Conservation (phyloP, 371 early-diverging fungal genomes). For the Apophysomyces trapeziformis region DNA sequence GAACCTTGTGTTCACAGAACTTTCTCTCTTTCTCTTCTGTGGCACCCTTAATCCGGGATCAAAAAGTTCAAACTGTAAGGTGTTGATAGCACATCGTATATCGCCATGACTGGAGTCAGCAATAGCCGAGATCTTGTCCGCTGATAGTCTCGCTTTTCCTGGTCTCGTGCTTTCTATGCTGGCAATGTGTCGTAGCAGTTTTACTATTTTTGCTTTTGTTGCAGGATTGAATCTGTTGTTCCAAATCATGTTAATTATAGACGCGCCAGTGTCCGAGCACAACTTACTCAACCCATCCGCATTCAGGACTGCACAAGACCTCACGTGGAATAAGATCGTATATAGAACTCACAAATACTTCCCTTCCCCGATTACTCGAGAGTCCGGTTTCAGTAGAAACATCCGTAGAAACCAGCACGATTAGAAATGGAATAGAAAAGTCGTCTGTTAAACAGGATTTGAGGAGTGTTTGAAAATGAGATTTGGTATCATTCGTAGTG, state of each 20-base stretch:
- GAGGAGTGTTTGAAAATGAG: constrained; percentile 29
- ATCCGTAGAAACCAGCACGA: constrained; percentile 33
- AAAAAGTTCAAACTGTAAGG: constrained; percentile 36
- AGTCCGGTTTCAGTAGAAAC: constrained; percentile 16
- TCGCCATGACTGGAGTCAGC: constrained; percentile 39
- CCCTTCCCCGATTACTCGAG: neutral
- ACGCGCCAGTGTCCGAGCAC: neutral
- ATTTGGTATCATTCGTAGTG: constrained; percentile 14
- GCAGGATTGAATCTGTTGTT: constrained; percentile 35
- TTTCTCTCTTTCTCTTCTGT: constrained; percentile 1
- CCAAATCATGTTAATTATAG: neutral
- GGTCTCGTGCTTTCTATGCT: constrained; percentile 13
- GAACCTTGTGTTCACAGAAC: neutral
- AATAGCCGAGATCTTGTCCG: constrained; percentile 20
- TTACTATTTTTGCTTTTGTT: constrained; percentile 17
- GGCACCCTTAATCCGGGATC: neutral
- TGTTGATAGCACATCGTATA: constrained; percentile 45
- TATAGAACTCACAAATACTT: constrained; percentile 7
- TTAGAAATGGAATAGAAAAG: constrained; percentile 18
- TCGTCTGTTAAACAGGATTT: neutral
- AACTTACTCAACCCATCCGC: constrained; percentile 22
- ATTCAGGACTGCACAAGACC: constrained; percentile 9
- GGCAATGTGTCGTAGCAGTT: constrained; percentile 18
- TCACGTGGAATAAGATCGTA: constrained; percentile 22
- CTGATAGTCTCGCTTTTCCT: neutral